Percentiles rank a stretch among this genome's conserved stretches.
Evolutionary conservation across 495 filamentous ascomycete genomes (phyloP).

Genomic region (Penicillium canescens): DNA sequence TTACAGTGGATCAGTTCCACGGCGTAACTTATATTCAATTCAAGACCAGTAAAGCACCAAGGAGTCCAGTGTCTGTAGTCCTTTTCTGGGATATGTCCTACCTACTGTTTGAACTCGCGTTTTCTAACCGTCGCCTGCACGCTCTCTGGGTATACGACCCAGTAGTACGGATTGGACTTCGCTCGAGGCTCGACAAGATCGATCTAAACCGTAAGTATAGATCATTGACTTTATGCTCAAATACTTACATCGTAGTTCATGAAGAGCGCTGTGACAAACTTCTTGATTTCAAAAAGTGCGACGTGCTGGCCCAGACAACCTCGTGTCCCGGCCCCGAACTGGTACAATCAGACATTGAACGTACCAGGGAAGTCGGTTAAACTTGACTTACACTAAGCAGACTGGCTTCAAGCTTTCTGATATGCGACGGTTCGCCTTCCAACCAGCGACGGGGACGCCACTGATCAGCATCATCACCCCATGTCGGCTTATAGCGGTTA

Average conservation of each 20-base stretch:
- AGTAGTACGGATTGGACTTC: conserved; percentile 5
- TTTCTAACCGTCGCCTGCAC: conserved; percentile 7
- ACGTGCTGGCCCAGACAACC: conserved; percentile 26
- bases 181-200: conserved; percentile 1
- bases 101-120: conserved; percentile 1
- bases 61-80: neutral
- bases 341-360: conserved; percentile 8
- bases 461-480: conserved; percentile 22
- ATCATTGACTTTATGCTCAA: neutral
- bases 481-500: conserved; percentile 17
- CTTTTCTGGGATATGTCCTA: neutral
- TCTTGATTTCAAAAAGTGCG: conserved; percentile 26
- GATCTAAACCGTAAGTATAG: too few species aligned
- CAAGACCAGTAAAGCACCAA: too few species aligned
- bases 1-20: too few species aligned
- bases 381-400: conserved; percentile 20
- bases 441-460: conserved; percentile 27
- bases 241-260: conserved; percentile 10
- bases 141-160: conserved; percentile 9
- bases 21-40: too few species aligned
- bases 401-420: conserved; percentile 16
- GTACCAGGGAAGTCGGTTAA: neutral
- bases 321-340: conserved; percentile 29
- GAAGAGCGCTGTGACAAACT: conserved; percentile 16
- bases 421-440: conserved; percentile 7